These are phyloP conservation scores for Dichotomocladium elegans DNA, from an alignment of 371 early-diverging fungal species.

Conservation along the genomic window DNA sequence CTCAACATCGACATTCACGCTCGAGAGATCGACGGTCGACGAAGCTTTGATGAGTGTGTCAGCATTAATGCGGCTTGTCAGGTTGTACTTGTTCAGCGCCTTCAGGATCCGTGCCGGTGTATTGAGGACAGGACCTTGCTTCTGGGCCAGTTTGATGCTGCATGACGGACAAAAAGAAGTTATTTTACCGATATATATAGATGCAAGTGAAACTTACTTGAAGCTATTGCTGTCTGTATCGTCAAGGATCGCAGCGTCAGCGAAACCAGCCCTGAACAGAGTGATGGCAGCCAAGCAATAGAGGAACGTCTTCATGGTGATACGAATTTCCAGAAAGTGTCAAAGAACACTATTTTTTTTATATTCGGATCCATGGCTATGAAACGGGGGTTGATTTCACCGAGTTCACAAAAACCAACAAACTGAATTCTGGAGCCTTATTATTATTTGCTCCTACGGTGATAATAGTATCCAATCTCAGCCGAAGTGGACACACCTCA, in stretches of 20 bases:
- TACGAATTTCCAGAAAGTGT: background rate
- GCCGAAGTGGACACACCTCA: too few species aligned
- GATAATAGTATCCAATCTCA: too few species aligned
- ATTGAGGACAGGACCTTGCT: slow-evolving; percentile 18
- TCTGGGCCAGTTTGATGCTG: slow-evolving; percentile 21
- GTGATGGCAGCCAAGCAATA: background rate
- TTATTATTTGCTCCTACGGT: too few species aligned
- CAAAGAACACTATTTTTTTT: too few species aligned
- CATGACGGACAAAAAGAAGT: too few species aligned
- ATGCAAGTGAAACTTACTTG: too few species aligned
- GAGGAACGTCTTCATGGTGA: background rate
- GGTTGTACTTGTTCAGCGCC: slow-evolving; percentile 27
- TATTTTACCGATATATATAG: too few species aligned
- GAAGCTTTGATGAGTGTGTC: slow-evolving; percentile 8
- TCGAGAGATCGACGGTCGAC: slow-evolving; percentile 21
- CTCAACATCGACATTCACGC: slow-evolving; percentile 35
- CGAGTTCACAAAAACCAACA: too few species aligned
- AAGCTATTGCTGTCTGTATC: too few species aligned
- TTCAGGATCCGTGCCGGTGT: slow-evolving; percentile 24
- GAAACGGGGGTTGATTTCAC: too few species aligned
- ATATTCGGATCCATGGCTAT: too few species aligned
- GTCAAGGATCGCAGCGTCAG: background rate
- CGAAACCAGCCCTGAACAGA: background rate
- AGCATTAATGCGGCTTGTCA: slow-evolving; percentile 12
- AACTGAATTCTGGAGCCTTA: too few species aligned